Evolutionary conservation across 805 yeast genomes (phyloP).

Genomic region (Schwanniomyces vanrijiae): DNA sequence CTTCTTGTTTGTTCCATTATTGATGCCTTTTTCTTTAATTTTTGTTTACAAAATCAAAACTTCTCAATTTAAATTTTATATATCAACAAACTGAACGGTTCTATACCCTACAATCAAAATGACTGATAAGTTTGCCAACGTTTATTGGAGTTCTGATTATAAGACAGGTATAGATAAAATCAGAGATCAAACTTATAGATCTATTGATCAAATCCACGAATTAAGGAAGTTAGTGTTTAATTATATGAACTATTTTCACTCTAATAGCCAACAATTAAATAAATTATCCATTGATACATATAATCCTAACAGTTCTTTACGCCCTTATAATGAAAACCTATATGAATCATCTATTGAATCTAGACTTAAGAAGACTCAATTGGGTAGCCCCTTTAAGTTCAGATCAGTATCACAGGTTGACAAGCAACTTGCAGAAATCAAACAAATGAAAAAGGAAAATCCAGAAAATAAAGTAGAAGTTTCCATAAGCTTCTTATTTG

Average conservation of each 20-base stretch:
- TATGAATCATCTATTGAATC: neutral
- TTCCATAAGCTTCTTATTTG: constrained; percentile 1
- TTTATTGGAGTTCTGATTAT: constrained; percentile 45
- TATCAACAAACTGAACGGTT: neutral
- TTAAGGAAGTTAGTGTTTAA: constrained; percentile 35
- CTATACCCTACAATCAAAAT: neutral
- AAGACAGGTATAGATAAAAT: constrained; percentile 34
- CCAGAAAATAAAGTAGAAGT: neutral
- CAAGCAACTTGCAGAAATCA: neutral
- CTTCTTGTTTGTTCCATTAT: neutral
- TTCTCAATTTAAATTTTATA: neutral
- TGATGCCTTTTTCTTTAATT: neutral
- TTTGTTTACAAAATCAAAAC: constrained; percentile 1
- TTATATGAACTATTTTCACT: constrained; percentile 35
- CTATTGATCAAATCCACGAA: constrained; percentile 41
- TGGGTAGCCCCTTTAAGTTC: neutral
- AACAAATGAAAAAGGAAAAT: constrained; percentile 2
- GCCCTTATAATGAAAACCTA: constrained; percentile 7
- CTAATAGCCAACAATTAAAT: constrained; percentile 33
- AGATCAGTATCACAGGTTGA: constrained; percentile 3
- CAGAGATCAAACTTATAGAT: constrained; percentile 26
- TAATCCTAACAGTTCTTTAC: constrained; percentile 21
- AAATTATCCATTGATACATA: constrained; percentile 24
- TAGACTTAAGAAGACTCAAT: neutral
- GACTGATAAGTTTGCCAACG: constrained; percentile 27